Evolutionary conservation across 192 early-diverging fungal species (phyloP).

Genomic region (Backusella liffmaniae): DNA sequence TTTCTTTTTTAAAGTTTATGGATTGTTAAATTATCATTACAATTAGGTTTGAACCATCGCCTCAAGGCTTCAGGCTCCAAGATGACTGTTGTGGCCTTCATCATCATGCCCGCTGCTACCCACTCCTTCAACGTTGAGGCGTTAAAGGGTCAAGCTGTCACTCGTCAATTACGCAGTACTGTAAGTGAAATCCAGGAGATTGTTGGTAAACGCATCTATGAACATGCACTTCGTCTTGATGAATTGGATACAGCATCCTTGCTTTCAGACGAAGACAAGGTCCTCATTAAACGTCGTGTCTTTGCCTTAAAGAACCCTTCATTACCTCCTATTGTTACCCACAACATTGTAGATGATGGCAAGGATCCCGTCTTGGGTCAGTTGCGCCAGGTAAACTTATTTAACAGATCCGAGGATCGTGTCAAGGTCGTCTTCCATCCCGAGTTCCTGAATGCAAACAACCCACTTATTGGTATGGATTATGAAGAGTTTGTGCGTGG

Average conservation of each 20-base stretch:
- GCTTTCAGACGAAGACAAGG: slow-evolving; percentile 81
- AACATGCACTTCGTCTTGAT: slow-evolving; percentile 72
- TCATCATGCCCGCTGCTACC: slow-evolving; percentile 91
- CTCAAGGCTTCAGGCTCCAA: slow-evolving; percentile 80
- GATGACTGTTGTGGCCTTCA: slow-evolving; percentile 93
- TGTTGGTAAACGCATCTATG: slow-evolving; percentile 88
- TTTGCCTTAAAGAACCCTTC: slow-evolving; percentile 87
- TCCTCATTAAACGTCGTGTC: slow-evolving; percentile 91
- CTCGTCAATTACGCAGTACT: slow-evolving; percentile 90
- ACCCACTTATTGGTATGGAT: slow-evolving; percentile 89
- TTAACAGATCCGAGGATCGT: slow-evolving; percentile 88
- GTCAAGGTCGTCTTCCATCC: slow-evolving; percentile 98
- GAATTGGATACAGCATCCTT: slow-evolving; percentile 71
- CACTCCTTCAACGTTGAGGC: slow-evolving; percentile 95
- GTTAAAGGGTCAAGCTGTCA: slow-evolving; percentile 94
- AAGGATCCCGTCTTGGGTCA: slow-evolving; percentile 85
- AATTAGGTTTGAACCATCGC: slow-evolving; percentile 75
- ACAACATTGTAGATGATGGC: slow-evolving; percentile 89
- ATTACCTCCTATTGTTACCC: slow-evolving; percentile 94
- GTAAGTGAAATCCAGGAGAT: slow-evolving; percentile 81
- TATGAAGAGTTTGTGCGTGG: slow-evolving; percentile 99
- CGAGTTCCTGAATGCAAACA: slow-evolving; percentile 96
- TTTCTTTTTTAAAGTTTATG: neutral
- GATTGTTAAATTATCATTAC: neutral
- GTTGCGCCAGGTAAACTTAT: slow-evolving; percentile 76